Evolutionary conservation across 2,329 filamentous ascomycete genomes (phyloP), one percentile per base, ranked within the genome.

Genomic region (Pleoardoris graminearum): DNA sequence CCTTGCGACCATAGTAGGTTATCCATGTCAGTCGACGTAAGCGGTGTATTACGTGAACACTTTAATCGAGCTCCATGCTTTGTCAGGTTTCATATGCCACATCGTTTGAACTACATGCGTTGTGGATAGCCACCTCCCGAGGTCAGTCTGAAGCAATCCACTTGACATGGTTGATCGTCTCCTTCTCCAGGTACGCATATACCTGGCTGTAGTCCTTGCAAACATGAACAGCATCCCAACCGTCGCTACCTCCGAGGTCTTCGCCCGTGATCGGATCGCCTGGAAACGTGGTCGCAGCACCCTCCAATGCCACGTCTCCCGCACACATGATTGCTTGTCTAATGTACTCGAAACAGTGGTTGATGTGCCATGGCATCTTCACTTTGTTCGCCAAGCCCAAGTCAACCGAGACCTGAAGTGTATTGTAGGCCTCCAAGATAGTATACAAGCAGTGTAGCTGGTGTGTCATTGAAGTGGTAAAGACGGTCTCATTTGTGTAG

Each of bases 291-390:
- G 67, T 70, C 19, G 62, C 66, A 4, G 66, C 65, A 1, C 69
- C 69, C 47, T 71, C 68, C 2, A 71, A 44, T 33, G 69, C 68
- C 2, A 71, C 66, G 36, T 71, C 69, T 5, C 65, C 69, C 3
- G 64, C 58, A 49, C 69, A 71, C 68, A 70, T 70, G 23, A 71
- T 62, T 1, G 65, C 65, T 43, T 71, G 69, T 16, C 68, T 48
- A 17, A 71, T 61, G 48, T 71, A 70, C 22, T 70, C 68, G 48
- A 69, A 71, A 54, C 68, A 70, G 52, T 71, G 69, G 41, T 66
- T 70, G 23, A 71, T 60, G 27, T 70, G 69, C 69, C 69, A 71
- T 4, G 67, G 61, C 58, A 68, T 66, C 23, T 69, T 63, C 30
- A 70, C 61, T 1, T 60, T 51, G 16, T 61, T 22, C 38, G 38